Percentiles rank a stretch among this genome's conserved stretches.
phyloP scores from a whole-genome alignment of 225 moss, liverwort and hornwort genomes.

The Straminergon stramineum region DNA sequence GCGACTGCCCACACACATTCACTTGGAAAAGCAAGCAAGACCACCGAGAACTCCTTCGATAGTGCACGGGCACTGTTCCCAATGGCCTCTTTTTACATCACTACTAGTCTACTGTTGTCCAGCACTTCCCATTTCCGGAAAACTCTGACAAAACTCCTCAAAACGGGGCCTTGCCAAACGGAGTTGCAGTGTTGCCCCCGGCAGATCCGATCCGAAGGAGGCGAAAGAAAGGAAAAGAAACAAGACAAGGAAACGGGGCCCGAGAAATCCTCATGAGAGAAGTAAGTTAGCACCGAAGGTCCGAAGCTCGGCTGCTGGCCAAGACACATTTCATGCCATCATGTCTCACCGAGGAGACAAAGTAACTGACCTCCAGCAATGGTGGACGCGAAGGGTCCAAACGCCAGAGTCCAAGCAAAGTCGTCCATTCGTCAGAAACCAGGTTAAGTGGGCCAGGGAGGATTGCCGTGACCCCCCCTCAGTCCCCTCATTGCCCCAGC shows the following conservation, averaged over 20 bases:
- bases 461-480: too few species aligned
- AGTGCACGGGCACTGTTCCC: background rate
- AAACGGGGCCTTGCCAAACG: background rate
- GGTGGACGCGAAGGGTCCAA: background rate
- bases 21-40: background rate
- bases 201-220: background rate
- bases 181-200: too few species aligned
- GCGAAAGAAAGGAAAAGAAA: background rate
- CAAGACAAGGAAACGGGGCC: background rate
- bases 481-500: too few species aligned
- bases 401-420: background rate
- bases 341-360: background rate
- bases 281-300: background rate
- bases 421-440: background rate
- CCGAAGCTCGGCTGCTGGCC: background rate
- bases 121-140: background rate
- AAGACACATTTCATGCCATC: background rate
- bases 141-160: background rate
- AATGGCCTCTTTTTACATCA: background rate
- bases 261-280: background rate
- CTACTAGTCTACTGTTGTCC: background rate
- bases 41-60: background rate
- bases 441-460: background rate
- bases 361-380: background rate
- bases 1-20: background rate